Evolutionary conservation across 352 stramenopile genomes (phyloP).

Genomic region (Aphanomyces cochlioides): DNA sequence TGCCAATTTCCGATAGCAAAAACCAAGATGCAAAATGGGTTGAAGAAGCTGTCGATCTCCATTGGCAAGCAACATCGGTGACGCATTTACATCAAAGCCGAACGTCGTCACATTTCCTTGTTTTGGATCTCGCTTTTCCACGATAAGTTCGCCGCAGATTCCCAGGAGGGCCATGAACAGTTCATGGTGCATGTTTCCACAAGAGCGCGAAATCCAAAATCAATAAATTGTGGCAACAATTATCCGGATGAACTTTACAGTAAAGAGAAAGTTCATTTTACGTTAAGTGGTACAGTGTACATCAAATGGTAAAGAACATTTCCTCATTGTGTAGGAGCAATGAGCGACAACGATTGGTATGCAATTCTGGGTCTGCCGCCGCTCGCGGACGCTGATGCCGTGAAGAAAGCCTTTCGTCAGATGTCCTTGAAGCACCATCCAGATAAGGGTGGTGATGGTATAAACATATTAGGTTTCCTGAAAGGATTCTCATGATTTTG

Average conservation of each 20-base stretch:
- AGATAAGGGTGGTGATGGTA: conserved; percentile 76
- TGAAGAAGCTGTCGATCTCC: neutral
- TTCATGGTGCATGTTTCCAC: conserved; percentile 23
- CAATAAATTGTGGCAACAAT: neutral
- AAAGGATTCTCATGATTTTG: conserved; percentile 2
- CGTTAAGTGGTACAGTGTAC: conserved; percentile 1
- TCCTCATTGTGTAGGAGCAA: neutral
- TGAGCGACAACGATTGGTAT: conserved; percentile 36
- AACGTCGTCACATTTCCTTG: neutral
- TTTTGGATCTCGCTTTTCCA: conserved; percentile 5
- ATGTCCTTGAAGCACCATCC: conserved; percentile 74
- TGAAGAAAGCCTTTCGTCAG: conserved; percentile 81
- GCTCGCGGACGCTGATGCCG: conserved; percentile 56
- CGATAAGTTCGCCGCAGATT: conserved; percentile 15
- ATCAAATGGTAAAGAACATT: neutral
- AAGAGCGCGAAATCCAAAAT: conserved; percentile 1
- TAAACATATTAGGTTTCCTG: neutral
- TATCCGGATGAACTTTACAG: neutral
- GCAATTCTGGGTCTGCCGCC: conserved; percentile 69
- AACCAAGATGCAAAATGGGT: conserved; percentile 10
- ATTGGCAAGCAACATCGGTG: neutral
- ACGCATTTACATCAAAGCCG: neutral
- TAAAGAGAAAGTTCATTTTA: neutral
- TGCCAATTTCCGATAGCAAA: neutral
- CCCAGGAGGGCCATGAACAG: conserved; percentile 26